phyloP scores from a whole-genome alignment of 306 rosid genomes.

The Sindora glabra region DNA sequence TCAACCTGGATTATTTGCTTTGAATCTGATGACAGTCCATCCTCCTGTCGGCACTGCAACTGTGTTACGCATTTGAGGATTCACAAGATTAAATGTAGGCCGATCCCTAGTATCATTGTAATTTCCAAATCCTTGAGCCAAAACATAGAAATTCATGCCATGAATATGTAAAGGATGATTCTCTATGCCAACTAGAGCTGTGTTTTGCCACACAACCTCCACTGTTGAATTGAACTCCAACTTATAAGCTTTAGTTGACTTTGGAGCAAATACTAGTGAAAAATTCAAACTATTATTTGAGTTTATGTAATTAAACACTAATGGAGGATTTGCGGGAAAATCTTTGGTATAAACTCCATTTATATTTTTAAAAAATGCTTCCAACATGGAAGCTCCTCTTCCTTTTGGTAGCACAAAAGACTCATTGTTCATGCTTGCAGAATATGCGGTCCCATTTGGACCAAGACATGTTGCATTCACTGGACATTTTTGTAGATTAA shows the following conservation, averaged over 20 bases:
- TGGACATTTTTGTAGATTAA: constrained; percentile 19
- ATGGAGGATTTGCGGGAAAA: constrained; percentile 38
- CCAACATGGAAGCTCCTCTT: constrained; percentile 24
- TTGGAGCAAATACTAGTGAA: constrained; percentile 23
- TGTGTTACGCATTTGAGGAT: constrained; percentile 42
- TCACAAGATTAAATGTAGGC: constrained; percentile 24
- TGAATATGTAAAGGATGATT: constrained; percentile 62
- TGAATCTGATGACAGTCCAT: constrained; percentile 40
- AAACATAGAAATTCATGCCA: constrained; percentile 48
- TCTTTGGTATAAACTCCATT: constrained; percentile 37
- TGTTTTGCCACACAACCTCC: constrained; percentile 49
- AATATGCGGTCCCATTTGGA: not conserved
- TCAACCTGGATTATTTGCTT: constrained; percentile 21
- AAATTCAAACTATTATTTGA: not conserved
- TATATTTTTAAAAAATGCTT: constrained; percentile 22
- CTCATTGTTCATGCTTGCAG: constrained; percentile 71
- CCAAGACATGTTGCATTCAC: not conserved
- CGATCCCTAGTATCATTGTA: constrained; percentile 22
- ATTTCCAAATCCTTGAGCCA: constrained; percentile 38
- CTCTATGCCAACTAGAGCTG: constrained; percentile 21
- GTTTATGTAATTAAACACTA: constrained; percentile 31
- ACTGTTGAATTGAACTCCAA: constrained; percentile 49
- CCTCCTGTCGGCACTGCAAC: constrained; percentile 46
- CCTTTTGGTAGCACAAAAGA: constrained; percentile 40
- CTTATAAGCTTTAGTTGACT: constrained; percentile 47